Conservation (phyloP, 2,329 filamentous ascomycete species). For the Ceratocystis ficicola region DNA sequence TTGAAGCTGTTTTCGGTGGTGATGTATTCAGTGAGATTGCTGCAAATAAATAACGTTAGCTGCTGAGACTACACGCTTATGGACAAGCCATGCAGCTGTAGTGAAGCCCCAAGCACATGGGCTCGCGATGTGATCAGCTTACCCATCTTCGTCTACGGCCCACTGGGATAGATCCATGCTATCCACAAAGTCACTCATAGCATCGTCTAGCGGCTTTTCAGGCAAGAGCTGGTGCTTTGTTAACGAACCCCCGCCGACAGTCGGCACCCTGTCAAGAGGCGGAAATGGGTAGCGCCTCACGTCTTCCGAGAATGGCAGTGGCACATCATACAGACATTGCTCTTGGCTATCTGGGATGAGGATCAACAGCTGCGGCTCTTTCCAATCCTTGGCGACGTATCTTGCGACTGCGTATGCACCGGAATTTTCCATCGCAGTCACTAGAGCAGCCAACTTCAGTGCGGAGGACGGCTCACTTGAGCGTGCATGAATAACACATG, state of each 20-base stretch:
- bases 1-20: constrained; percentile 72
- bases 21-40: constrained; percentile 53
- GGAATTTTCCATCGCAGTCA: constrained; percentile 74
- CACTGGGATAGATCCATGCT: constrained; percentile 73
- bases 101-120: too few relatives aligned
- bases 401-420: constrained; percentile 79
- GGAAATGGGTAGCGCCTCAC: constrained; percentile 84
- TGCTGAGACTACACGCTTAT: too few relatives aligned
- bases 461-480: constrained; percentile 70
- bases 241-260: constrained; percentile 68
- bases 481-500: constrained; percentile 64
- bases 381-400: constrained; percentile 71
- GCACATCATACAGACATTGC: constrained; percentile 80
- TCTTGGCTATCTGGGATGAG: constrained; percentile 68
- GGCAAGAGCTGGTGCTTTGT: constrained; percentile 78
- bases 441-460: constrained; percentile 75
- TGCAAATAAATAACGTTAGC: constrained; percentile 21
- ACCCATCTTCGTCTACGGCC: constrained; percentile 64
- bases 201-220: constrained; percentile 55
- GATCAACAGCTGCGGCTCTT: constrained; percentile 63
- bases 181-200: constrained; percentile 88
- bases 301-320: constrained; percentile 88
- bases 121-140: constrained; percentile 26
- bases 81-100: too few relatives aligned
- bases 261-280: constrained; percentile 74